These are phyloP conservation scores for Monilinia vaccinii-corymbosi DNA, from an alignment of 2,329 filamentous ascomycete species.

Conservation along the genomic window DNA sequence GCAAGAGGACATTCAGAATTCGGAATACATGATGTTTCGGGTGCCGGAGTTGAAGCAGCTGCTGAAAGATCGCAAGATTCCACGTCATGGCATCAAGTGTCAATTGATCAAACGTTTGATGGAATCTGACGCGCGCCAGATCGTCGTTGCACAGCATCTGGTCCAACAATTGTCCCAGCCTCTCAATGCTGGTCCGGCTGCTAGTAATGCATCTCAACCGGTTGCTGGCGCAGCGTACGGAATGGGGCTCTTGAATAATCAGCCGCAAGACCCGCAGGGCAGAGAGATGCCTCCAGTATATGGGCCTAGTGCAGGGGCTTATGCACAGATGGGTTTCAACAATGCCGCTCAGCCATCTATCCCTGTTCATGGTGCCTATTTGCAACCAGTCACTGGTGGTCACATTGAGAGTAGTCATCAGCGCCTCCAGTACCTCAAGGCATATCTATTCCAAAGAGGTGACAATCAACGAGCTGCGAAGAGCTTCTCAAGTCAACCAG, in stretches of 20 bases:
- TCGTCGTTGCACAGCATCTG: no score
- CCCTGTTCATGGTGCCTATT: not conserved
- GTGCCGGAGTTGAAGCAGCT: not conserved
- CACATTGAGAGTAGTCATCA: not conserved
- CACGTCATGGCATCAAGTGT: not conserved
- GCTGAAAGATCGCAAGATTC: not conserved
- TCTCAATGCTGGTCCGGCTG: no score
- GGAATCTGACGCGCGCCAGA: not conserved
- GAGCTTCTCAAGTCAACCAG: not conserved
- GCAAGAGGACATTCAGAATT: not conserved
- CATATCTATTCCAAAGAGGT: no score
- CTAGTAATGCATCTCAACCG: no score
- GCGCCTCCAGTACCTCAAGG: not conserved
- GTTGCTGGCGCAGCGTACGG: no score
- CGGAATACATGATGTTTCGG: not conserved
- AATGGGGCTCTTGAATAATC: no score
- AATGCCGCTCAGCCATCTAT: no score
- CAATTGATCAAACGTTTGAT: not conserved
- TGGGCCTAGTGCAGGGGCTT: fast-evolving
- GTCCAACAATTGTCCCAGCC: no score
- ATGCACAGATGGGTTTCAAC: no score
- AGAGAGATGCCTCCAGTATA: no score
- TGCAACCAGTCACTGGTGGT: not conserved
- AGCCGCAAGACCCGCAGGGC: no score
- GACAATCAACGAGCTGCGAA: no score